Evolutionary conservation across 345 rosid species (phyloP).

Genomic region (Eucalyptus polybractea): DNA sequence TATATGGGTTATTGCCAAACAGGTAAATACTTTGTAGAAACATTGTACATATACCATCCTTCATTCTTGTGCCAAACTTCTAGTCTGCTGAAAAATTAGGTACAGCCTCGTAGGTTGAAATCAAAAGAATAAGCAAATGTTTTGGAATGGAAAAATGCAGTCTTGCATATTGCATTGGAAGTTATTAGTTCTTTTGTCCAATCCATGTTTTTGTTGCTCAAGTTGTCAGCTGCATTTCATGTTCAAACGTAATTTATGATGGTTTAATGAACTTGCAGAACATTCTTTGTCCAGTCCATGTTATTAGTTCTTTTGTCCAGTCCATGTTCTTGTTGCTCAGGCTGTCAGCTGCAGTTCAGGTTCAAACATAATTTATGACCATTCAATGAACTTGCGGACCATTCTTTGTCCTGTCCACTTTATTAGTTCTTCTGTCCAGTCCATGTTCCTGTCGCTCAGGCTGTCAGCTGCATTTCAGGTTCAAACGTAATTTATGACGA

Average conservation of each 20-base stretch:
- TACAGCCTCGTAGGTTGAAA: neutral
- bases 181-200: neutral
- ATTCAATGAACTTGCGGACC: constrained; percentile 75
- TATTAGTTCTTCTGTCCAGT: neutral
- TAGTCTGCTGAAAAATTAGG: neutral
- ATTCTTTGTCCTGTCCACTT: constrained; percentile 27
- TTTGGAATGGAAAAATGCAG: neutral
- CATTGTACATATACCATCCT: neutral
- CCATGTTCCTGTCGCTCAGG: neutral
- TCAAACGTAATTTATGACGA: constrained; percentile 54
- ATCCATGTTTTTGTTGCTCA: neutral
- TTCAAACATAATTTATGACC: constrained; percentile 46
- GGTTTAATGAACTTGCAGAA: constrained; percentile 73
- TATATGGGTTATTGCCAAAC: constrained; percentile 86
- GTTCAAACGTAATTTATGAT: constrained; percentile 50
- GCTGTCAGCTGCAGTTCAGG: constrained; percentile 17
- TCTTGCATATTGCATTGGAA: neutral
- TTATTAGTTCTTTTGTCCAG: neutral
- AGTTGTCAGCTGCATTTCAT: constrained; percentile 6
- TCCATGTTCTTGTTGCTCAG: neutral
- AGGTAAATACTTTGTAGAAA: constrained; percentile 18
- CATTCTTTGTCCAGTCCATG: constrained; percentile 33
- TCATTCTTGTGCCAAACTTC: neutral
- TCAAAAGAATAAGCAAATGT: neutral
- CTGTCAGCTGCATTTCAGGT: constrained; percentile 19